Base-by-base conservation (phyloP, 2,329 filamentous ascomycete genomes). In the Aspergillus floridensis region DNA sequence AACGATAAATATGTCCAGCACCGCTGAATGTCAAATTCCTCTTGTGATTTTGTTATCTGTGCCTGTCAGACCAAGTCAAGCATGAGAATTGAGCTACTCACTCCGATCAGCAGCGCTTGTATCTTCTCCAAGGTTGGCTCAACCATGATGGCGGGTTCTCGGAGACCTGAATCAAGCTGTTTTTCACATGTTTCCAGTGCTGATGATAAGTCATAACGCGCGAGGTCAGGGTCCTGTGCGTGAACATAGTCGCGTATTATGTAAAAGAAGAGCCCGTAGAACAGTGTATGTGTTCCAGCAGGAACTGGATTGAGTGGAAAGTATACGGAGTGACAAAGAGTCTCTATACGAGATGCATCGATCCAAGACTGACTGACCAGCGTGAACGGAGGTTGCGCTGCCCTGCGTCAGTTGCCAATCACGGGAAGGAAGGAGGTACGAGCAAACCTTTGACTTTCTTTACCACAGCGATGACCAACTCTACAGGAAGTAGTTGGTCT, bases 301-400 rank as follows among this genome's bases (percentile, higher is more conserved):
- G 67, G 56, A 11, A 69, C 44, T 0, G 67, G 65, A 16, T 66
- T 55, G 0, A 67, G 44, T 6, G 68, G 66, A 16, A 68, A 68
- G 49, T 68, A 68, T 14, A 68, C 65, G 2, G 62, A 63, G 38
- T 68, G 66, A 26, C 66, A 68, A 3, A 68, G 57, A 3, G 59
- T 51, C 46, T 68, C 66, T 2, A 68, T 49, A 8, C 67, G 66
- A 4, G 56, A 41, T 1, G 60, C 38, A 38, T 70, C 60, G 57
- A 64, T 58, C 68, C 66, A 70, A 5, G 68, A 67, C 56, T 70
- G 67, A 52, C 62, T 65, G 21, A 69, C 65, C 32, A 70, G 55
- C 38, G 60, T 69, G 32, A 70, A 70, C 0, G 68, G 68, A 14
- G 68, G 68, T 59, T 66, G 62, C 4, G 59, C 66, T 68, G 35